phyloP scores from a whole-genome alignment of 2,329 filamentous ascomycete species.

The Sordariomycetes sp. region DNA sequence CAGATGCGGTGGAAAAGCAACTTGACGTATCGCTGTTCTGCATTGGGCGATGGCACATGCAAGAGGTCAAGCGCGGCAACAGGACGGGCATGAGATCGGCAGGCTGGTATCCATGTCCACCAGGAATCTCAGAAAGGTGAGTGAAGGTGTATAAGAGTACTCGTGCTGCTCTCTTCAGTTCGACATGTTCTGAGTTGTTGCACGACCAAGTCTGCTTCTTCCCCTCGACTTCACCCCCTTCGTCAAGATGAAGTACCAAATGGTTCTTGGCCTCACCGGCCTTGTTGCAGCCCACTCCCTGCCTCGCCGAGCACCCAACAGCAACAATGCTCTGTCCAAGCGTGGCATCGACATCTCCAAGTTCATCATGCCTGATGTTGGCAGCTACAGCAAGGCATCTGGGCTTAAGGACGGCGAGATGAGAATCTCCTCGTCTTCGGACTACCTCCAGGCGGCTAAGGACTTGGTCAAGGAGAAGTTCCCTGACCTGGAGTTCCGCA shows the following conservation, averaged over 20 bases:
- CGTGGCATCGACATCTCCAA: conserved; percentile 21
- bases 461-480: conserved; percentile 28
- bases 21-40: too few species aligned
- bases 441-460: conserved; percentile 33
- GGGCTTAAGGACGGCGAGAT: conserved; percentile 12
- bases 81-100: too few species aligned
- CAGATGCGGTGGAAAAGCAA: too few species aligned
- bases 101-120: too few species aligned
- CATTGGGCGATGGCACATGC: too few species aligned
- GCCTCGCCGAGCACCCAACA: conserved; percentile 15
- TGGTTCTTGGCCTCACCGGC: conserved; percentile 5
- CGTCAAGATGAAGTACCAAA: conserved; percentile 5
- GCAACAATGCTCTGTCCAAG: conserved; percentile 11
- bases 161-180: background rate
- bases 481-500: conserved; percentile 34
- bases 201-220: background rate
- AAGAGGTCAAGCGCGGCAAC: too few species aligned
- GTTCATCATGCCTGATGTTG: conserved; percentile 19
- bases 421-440: conserved; percentile 9
- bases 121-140: too few species aligned
- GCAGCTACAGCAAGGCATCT: conserved; percentile 19
- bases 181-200: background rate
- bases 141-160: background rate
- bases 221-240: background rate
- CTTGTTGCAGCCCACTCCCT: conserved; percentile 16